Base-by-base conservation (phyloP, 2,329 filamentous ascomycete genomes). In the Aureobasidium sp. region DNA sequence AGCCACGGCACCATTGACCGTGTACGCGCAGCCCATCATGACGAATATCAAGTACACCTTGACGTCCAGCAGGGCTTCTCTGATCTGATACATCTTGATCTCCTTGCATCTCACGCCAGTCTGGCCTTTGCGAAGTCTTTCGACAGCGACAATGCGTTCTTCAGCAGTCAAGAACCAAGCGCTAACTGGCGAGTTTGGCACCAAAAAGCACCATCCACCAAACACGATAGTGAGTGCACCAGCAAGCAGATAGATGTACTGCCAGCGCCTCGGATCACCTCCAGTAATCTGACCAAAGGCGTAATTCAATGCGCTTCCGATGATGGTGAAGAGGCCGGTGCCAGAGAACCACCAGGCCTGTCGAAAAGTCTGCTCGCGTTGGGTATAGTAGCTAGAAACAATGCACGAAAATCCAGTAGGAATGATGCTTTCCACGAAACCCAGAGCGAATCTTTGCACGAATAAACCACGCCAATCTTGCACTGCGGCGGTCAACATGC, bases 1-100 rank as follows among this genome's bases (percentile, higher is more conserved):
- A 39, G 81, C 83, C 12, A 90, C 84, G 7, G 87, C 87, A 11
- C 87, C 87, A 68, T 90, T 90, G 64, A 89, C 82, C 0, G 85
- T 88, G 67, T 89, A 88, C 64, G 85, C 86, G 0, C 84, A 83
- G 0, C 83, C 84, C 85, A 69, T 66, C 52, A 70, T 68, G 2
- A 73, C 29, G 42, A 63, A 63, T 15, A 68, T 49, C 20, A 70
- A 44, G 65, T 68, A 72, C 9, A 68, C 66, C 15, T 67, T 64
- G 20, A 68, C 61, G 44, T 72, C 70, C 29, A 48, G 51, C 22
- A 70, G 25, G 11, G 69, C 66, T 47, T 70, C 69, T 5, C 63
- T 49, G 37, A 68, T 57, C 63, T 72, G 68, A 39, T 68, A 65
- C 20, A 61, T 51, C 48, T 70, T 70, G 59, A 67, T 68, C 57